These are phyloP conservation scores for Talaromyces sp. DNA, from an alignment of 2,329 filamentous ascomycete species.

Conservation along the genomic window DNA sequence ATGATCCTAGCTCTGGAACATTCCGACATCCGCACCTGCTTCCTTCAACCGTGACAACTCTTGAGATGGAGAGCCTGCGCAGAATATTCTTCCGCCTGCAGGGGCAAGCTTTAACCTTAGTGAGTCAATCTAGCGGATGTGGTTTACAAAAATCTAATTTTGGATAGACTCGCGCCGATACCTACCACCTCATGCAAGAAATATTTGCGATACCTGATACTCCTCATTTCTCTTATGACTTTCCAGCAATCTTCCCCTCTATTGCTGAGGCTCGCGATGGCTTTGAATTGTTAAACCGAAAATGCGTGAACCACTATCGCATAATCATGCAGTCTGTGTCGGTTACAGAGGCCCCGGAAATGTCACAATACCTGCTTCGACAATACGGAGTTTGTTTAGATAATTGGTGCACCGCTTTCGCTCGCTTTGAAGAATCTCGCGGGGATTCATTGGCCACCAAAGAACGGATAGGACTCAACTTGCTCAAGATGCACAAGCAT, in stretches of 20 bases:
- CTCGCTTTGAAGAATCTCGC: conserved; percentile 1
- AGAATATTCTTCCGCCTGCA: conserved; percentile 9
- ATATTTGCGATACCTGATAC: background rate
- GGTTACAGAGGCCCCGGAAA: background rate
- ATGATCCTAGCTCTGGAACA: conserved; percentile 3
- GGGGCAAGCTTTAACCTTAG: conserved; percentile 3
- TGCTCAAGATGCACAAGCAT: conserved; percentile 7
- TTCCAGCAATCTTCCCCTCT: background rate
- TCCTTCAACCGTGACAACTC: conserved; percentile 12
- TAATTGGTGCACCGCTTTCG: conserved; percentile 5
- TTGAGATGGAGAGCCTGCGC: conserved; percentile 11
- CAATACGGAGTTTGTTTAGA: conserved; percentile 3
- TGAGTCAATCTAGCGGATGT: background rate
- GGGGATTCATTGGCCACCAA: background rate
- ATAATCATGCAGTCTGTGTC: background rate
- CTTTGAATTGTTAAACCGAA: conserved; percentile 1
- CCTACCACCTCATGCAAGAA: background rate
- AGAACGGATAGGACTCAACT: conserved; percentile 4
- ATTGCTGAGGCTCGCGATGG: conserved; percentile 8
- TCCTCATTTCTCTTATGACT: background rate
- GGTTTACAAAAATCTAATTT: background rate
- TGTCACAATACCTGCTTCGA: conserved; percentile 4
- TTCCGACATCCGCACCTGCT: conserved; percentile 16
- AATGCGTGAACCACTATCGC: conserved; percentile 6
- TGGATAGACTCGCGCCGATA: conserved; percentile 7